Base-by-base conservation (phyloP, 768 basidiomycete species). In the Lactarius trivialis region DNA sequence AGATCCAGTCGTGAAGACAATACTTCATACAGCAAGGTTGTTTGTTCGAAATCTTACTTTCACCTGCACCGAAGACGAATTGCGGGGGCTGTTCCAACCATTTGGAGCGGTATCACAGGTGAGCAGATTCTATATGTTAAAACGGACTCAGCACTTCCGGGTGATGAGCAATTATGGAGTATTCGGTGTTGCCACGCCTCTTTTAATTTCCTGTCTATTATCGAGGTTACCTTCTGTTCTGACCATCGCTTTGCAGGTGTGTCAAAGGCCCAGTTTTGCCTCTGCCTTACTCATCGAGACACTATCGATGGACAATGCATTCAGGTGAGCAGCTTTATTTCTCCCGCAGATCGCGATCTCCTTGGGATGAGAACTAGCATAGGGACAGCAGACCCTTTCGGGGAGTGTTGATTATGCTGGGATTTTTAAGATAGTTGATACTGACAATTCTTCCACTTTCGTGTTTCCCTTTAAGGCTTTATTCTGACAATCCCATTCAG, bases 11-110 rank as follows among this genome's bases (percentile, higher is more conserved):
- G 74, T 75, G 63, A 67, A 72, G 30, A 83, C 85, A 1, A 88
- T 96, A 56, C 74, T 87, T 5, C 79, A 81, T 60, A 95, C 93
- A 0, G 81, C 84, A 1, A 83, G 95, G 4, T 76, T 98, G 2
- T 98, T 98, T 70, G 76, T 99, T 6, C 91, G 97, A n/a, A 99
- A 98, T 70, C 74, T 99, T n/a, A 80, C 93, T 0, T 98, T 93
- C 69, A 82, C 86, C 0, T 91, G 89, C 60, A 86, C 88, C 7
- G 82, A 88, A 19, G 73, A 77, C 2, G 93, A 97, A 55, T 74
- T 98, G 0, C 69, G 72, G 2, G 78, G 80, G 14, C 77, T 86
- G 2, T 93, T 94, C 72, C 71, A 73, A 3, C 76, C 81, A 0
- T 91, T 82, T 70, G 95, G 95, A 9, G 77, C 82, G 50, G 71